phyloP scores from a whole-genome alignment of 805 yeast genomes.

The Metschnikowia arizonensis region DNA sequence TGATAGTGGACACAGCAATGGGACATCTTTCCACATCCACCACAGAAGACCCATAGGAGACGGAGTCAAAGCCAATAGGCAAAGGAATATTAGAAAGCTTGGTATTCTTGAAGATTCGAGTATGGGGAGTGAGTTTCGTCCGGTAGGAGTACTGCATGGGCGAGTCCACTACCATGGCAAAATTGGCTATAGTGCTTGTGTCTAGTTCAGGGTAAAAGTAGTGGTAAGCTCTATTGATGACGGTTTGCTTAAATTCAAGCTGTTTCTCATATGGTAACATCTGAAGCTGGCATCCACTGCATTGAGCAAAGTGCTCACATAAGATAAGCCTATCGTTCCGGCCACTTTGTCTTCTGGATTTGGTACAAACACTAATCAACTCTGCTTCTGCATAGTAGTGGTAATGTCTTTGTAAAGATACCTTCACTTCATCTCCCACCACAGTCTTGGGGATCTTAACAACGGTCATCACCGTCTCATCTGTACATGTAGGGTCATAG shows the following conservation, averaged over 20 bases:
- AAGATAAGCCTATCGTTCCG: slow-evolving; percentile 27
- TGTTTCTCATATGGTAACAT: slow-evolving; percentile 40
- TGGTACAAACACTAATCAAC: slow-evolving; percentile 19
- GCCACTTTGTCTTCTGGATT: slow-evolving; percentile 5
- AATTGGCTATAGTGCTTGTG: slow-evolving; percentile 5
- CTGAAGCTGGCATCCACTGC: slow-evolving; percentile 43
- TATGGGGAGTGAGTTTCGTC: slow-evolving; percentile 42
- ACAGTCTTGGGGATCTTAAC: slow-evolving; percentile 36
- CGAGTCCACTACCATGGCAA: slow-evolving; percentile 31
- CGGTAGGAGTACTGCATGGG: slow-evolving; percentile 39
- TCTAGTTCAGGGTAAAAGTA: slow-evolving; percentile 29
- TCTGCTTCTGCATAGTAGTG: slow-evolving; percentile 29
- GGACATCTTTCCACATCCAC: slow-evolving; percentile 37
- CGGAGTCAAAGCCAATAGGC: slow-evolving; percentile 32
- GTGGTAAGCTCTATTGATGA: slow-evolving; percentile 32
- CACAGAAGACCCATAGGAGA: slow-evolving; percentile 19
- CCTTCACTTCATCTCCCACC: slow-evolving; percentile 35
- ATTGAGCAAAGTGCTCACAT: slow-evolving; percentile 34
- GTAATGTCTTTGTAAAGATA: slow-evolving; percentile 29
- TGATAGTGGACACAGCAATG: slow-evolving; percentile 33
- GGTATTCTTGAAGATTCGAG: slow-evolving; percentile 15
- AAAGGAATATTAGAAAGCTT: slow-evolving; percentile 8
- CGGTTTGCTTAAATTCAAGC: slow-evolving; percentile 26
- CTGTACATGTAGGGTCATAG: slow-evolving; percentile 12
- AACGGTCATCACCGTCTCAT: slow-evolving; percentile 16